phyloP scores from a whole-genome alignment of 345 rosid species.

The Garcia nutans region DNA sequence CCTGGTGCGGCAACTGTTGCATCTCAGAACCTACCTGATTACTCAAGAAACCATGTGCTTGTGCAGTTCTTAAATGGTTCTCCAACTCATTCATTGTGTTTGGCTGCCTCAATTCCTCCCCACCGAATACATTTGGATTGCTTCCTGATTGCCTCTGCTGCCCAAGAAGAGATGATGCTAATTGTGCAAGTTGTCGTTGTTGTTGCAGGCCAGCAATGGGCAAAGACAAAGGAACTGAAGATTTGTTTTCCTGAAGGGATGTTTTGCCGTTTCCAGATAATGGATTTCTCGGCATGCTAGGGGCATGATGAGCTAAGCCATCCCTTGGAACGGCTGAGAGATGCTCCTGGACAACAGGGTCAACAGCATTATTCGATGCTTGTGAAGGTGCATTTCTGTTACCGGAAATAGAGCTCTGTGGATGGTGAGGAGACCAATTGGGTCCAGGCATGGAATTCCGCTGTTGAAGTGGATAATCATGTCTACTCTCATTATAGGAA shows the following conservation, averaged over 20 bases:
- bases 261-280: conserved; percentile 28
- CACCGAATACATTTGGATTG: conserved; percentile 29
- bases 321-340: conserved; percentile 27
- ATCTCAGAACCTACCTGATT: conserved; percentile 36
- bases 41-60: conserved; percentile 41
- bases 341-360: conserved; percentile 36
- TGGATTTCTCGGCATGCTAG: conserved; percentile 34
- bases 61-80: conserved; percentile 32
- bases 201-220: conserved; percentile 47
- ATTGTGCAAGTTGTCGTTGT: conserved; percentile 68
- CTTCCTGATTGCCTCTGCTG: conserved; percentile 52
- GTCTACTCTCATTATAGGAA: conserved; percentile 40
- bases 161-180: conserved; percentile 66
- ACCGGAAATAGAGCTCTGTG: conserved; percentile 19
- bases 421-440: conserved; percentile 41
- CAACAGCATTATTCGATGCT: conserved; percentile 18
- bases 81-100: conserved; percentile 34
- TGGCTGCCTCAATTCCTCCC: conserved; percentile 34
- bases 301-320: conserved; percentile 26
- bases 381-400: conserved; percentile 42
- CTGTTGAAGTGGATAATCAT: conserved; percentile 38
- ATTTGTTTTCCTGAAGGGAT: conserved; percentile 41
- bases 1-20: conserved; percentile 45
- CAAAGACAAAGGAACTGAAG: conserved; percentile 36
- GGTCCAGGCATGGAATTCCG: conserved; percentile 30